A percentile compares a stretch with the other conserved stretches of the same genome.
These are phyloP conservation scores for Candida saitoana DNA, from an alignment of 805 yeast genomes.

Conservation along the genomic window DNA sequence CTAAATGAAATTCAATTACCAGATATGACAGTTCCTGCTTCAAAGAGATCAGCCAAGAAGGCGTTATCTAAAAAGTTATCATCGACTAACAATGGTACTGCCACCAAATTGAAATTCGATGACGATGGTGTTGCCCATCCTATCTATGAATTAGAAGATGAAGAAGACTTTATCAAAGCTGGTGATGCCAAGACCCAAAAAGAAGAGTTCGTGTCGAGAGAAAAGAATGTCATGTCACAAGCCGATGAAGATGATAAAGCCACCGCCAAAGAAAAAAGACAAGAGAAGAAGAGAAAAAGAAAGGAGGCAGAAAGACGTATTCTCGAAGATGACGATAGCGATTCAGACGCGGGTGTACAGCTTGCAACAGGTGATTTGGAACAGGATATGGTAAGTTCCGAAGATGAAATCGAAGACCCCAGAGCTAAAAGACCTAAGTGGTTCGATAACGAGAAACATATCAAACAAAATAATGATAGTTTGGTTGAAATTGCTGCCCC, in stretches of 20 bases:
- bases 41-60: slow-evolving; percentile 79
- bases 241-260: slow-evolving; percentile 78
- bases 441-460: slow-evolving; percentile 32
- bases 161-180: slow-evolving; percentile 77
- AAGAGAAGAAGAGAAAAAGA: slow-evolving; percentile 85
- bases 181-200: slow-evolving; percentile 68
- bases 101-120: slow-evolving; percentile 81
- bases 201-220: slow-evolving; percentile 60
- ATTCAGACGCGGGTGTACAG: slow-evolving; percentile 28
- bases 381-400: slow-evolving; percentile 38
- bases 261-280: slow-evolving; percentile 69
- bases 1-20: slow-evolving; percentile 63
- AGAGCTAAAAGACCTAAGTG: slow-evolving; percentile 44
- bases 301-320: slow-evolving; percentile 67
- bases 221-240: slow-evolving; percentile 60
- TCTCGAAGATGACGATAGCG: slow-evolving; percentile 38
- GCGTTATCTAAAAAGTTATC: slow-evolving; percentile 85
- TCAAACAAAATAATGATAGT: slow-evolving; percentile 19
- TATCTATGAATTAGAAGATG: slow-evolving; percentile 84
- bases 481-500: slow-evolving; percentile 82
- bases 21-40: slow-evolving; percentile 58
- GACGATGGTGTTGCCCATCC: slow-evolving; percentile 94
- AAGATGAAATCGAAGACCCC: slow-evolving; percentile 29
- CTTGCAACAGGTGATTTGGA: slow-evolving; percentile 39
- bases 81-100: slow-evolving; percentile 54